These are phyloP conservation scores for Leccinellum albellum DNA, from an alignment of 768 basidiomycete genomes.

Conservation along the genomic window DNA sequence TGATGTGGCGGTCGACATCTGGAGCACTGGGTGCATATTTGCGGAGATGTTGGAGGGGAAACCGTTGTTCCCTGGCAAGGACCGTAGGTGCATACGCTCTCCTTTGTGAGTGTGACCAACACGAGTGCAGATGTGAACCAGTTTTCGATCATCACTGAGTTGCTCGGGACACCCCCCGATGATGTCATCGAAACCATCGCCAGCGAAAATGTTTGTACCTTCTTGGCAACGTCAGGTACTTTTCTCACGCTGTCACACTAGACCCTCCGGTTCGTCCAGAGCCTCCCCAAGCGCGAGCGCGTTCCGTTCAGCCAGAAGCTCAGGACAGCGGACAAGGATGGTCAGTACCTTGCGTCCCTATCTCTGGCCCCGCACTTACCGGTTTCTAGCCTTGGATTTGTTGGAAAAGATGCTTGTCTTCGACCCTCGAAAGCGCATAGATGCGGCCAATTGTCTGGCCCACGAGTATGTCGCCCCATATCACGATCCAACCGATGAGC, in stretches of 20 bases:
- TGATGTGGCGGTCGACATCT: conserved; percentile 98
- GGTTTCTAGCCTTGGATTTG: conserved; percentile 74
- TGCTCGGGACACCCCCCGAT: conserved; percentile 97
- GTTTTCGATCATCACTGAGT: conserved; percentile 98
- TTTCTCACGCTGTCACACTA: conserved; percentile 33
- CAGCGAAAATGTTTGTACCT: conserved; percentile 81
- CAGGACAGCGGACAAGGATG: conserved; percentile 79
- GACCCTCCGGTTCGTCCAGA: conserved; percentile 99
- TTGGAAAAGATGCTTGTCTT: conserved; percentile 99
- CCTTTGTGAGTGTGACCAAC: not conserved
- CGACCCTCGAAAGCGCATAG: conserved; percentile 96
- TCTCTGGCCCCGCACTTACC: conserved; percentile 2
- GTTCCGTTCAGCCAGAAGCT: conserved; percentile 95
- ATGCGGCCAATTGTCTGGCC: conserved; percentile 81
- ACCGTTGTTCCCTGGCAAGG: conserved; percentile 98
- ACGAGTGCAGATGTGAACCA: conserved; percentile 87
- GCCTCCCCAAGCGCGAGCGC: conserved; percentile 91
- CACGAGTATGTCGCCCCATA: conserved; percentile 97
- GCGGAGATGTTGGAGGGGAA: conserved; percentile 99
- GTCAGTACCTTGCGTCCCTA: conserved; percentile 39
- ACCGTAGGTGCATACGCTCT: conserved; percentile 64
- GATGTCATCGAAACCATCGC: conserved; percentile 99
- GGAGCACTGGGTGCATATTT: conserved; percentile 99
- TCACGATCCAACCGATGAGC: conserved; percentile 98
- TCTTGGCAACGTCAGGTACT: not conserved